These are phyloP conservation scores for Medakamo hakoo DNA, from an alignment of 139 green algal species.

Conservation along the genomic window DNA sequence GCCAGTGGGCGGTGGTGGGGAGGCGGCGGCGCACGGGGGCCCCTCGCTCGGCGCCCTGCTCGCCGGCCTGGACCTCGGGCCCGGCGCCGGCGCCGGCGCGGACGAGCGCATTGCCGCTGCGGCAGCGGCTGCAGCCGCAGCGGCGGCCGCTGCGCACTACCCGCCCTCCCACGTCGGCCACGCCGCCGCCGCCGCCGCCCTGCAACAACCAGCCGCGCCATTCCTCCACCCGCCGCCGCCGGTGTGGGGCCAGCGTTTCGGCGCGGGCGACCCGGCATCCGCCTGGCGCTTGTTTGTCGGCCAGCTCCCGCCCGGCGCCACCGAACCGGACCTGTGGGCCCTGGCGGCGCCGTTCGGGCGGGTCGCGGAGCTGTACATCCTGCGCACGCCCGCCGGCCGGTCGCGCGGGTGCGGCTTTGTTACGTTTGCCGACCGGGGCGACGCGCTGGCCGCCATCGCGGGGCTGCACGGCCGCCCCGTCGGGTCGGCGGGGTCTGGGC, in stretches of 20 bases:
- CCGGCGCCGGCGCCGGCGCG: no score
- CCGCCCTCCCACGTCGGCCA: neutral
- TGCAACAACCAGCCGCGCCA: neutral
- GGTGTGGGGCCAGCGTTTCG: neutral
- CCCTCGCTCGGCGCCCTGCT: neutral
- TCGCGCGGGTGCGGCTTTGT: conserved; percentile 51
- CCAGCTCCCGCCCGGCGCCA: conserved; percentile 36
- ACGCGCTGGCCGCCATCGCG: conserved; percentile 17
- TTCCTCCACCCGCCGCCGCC: neutral
- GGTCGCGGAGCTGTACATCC: conserved; percentile 42
- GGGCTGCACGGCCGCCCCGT: conserved; percentile 13
- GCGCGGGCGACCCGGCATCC: neutral
- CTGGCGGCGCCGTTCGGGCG: conserved; percentile 55
- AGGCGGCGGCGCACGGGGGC: no score
- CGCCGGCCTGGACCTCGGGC: neutral
- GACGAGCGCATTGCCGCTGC: neutral
- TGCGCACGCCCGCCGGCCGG: conserved; percentile 43
- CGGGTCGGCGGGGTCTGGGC: conserved; percentile 3
- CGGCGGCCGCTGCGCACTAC: no score
- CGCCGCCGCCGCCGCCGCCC: no score
- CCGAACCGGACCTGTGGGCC: conserved; percentile 42
- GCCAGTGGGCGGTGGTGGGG: no score
- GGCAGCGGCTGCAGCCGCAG: neutral
- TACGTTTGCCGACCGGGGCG: conserved; percentile 24
- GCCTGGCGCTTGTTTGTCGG: conserved; percentile 39